Conservation (phyloP, 768 basidiomycete species). For the Mycena belliarum region DNA sequence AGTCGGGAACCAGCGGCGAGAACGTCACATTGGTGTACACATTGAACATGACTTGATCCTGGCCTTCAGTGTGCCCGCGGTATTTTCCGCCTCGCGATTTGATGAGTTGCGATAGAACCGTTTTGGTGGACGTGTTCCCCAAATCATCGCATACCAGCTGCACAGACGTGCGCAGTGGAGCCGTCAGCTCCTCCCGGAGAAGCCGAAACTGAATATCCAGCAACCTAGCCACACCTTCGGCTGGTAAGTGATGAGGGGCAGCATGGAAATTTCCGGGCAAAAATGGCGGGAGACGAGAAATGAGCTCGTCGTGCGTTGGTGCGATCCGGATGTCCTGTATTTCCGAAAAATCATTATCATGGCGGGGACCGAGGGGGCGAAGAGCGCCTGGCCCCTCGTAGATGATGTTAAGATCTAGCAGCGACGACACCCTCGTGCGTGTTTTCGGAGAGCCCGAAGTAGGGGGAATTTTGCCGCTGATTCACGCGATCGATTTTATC, state of each 20-base stretch:
- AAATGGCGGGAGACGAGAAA: constrained; percentile 49
- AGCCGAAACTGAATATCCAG: constrained; percentile 78
- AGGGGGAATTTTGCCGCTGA: constrained; percentile 14
- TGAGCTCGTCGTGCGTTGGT: constrained; percentile 69
- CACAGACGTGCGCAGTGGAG: constrained; percentile 52
- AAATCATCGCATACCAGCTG: constrained; percentile 52
- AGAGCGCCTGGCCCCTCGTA: constrained; percentile 60
- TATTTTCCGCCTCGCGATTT: constrained; percentile 61
- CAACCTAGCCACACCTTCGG: constrained; percentile 61
- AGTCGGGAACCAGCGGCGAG: constrained; percentile 44
- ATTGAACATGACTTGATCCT: constrained; percentile 59
- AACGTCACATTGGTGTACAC: constrained; percentile 60
- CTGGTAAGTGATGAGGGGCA: constrained; percentile 63
- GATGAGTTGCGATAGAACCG: constrained; percentile 48
- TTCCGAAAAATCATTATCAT: constrained; percentile 65
- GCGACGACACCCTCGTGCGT: constrained; percentile 37
- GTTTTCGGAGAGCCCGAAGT: background rate
- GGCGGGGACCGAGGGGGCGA: constrained; percentile 53
- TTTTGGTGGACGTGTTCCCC: constrained; percentile 24
- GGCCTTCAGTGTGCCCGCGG: constrained; percentile 38
- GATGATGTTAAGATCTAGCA: constrained; percentile 35
- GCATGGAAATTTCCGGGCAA: constrained; percentile 60
- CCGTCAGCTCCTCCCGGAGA: constrained; percentile 72
- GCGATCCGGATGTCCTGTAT: constrained; percentile 64
- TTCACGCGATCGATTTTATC: constrained; percentile 31